Evolutionary conservation across 139 green algal genomes (phyloP).

Genomic region (Picochlorum costavermella): DNA sequence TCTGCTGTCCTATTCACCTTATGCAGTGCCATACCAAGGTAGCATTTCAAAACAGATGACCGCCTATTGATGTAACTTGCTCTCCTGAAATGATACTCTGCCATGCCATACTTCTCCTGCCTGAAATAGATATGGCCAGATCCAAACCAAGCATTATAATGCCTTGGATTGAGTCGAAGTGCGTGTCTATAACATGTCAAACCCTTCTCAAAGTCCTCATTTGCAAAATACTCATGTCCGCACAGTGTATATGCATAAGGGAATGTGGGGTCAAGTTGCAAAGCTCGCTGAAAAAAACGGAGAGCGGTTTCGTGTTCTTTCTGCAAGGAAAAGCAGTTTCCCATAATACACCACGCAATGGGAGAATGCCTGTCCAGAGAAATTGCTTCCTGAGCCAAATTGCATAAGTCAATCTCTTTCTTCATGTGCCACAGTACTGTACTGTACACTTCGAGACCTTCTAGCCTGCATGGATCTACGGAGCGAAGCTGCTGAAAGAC

Average conservation of each 20-base stretch:
- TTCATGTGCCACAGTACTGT: slow-evolving; percentile 95
- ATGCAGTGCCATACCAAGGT: slow-evolving; percentile 76
- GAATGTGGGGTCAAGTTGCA: slow-evolving; percentile 73
- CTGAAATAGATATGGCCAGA: slow-evolving; percentile 84
- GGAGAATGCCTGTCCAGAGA: slow-evolving; percentile 74
- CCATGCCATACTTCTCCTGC: slow-evolving; percentile 87
- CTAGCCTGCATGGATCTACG: slow-evolving; percentile 48
- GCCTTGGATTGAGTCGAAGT: slow-evolving; percentile 69
- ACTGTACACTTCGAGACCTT: slow-evolving; percentile 83
- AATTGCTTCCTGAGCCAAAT: slow-evolving; percentile 75
- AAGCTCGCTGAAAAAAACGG: slow-evolving; percentile 73
- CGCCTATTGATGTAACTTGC: slow-evolving; percentile 64
- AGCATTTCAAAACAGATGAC: slow-evolving; percentile 85
- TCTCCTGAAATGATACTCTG: slow-evolving; percentile 77
- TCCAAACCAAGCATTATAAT: slow-evolving; percentile 98
- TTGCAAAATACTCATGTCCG: slow-evolving; percentile 87
- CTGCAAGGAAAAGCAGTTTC: slow-evolving; percentile 90
- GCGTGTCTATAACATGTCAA: slow-evolving; percentile 75
- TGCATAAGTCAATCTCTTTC: slow-evolving; percentile 71
- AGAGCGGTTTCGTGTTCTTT: slow-evolving; percentile 85
- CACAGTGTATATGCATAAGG: slow-evolving; percentile 85
- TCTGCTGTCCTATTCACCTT: slow-evolving; percentile 52
- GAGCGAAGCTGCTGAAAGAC: slow-evolving; percentile 53
- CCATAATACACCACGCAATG: slow-evolving; percentile 78
- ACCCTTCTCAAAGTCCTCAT: slow-evolving; percentile 85